Evolutionary conservation across 805 yeast species (phyloP).

Genomic region (Saccharomycopsis amapae): DNA sequence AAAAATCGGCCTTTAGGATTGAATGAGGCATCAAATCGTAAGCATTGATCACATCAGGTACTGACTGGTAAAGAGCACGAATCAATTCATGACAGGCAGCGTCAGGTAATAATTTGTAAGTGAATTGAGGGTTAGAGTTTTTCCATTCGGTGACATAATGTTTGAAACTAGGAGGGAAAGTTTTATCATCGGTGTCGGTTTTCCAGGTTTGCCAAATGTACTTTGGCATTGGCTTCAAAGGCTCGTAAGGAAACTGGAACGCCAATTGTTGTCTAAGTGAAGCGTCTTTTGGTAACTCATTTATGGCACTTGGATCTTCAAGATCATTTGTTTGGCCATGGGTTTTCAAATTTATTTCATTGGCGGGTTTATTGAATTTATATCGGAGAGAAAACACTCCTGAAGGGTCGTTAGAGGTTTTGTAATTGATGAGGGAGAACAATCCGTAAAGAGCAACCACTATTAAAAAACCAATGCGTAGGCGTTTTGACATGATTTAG

Average conservation of each 20-base stretch:
- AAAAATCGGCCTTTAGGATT: slow-evolving; percentile 88
- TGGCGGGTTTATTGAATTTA: slow-evolving; percentile 3
- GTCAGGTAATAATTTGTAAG: slow-evolving; percentile 72
- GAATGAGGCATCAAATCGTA: slow-evolving; percentile 69
- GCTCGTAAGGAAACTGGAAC: slow-evolving; percentile 69
- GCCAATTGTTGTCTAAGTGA: slow-evolving; percentile 52
- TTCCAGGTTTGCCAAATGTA: slow-evolving; percentile 96
- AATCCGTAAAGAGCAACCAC: not conserved
- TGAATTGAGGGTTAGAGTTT: slow-evolving; percentile 49
- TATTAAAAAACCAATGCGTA: not conserved
- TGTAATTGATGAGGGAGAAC: not conserved
- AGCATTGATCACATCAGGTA: slow-evolving; percentile 73
- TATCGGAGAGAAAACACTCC: slow-evolving; percentile 1
- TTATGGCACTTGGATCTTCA: not conserved
- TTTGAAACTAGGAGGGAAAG: slow-evolving; percentile 48
- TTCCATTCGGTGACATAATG: slow-evolving; percentile 59
- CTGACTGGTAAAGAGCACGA: slow-evolving; percentile 49
- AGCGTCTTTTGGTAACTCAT: not conserved
- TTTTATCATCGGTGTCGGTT: slow-evolving; percentile 46
- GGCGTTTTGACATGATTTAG: not conserved
- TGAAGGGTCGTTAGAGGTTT: not conserved
- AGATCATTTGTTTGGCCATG: slow-evolving; percentile 3
- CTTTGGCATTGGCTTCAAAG: slow-evolving; percentile 57
- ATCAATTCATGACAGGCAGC: slow-evolving; percentile 51
- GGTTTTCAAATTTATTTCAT: slow-evolving; percentile 6